Conservation (phyloP, 331 rosid genomes). For the Quercus phellos region DNA sequence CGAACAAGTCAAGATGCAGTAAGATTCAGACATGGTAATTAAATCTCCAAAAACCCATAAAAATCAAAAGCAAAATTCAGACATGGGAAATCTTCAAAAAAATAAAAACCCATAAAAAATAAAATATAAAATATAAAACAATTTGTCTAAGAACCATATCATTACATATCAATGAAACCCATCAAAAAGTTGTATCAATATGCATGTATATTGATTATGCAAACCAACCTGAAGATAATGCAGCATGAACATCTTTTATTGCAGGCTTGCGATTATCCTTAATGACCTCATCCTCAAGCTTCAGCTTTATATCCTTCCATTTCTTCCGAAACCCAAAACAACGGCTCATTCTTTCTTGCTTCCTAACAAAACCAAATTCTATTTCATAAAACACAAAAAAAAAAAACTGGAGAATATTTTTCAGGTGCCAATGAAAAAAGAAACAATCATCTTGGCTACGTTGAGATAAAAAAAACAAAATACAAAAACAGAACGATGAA, state of each 20-base stretch:
- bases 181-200: neutral
- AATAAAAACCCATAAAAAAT: neutral
- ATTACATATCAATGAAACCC: neutral
- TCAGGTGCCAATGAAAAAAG: neutral
- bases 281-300: constrained; percentile 1
- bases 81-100: neutral
- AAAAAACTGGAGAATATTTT: neutral
- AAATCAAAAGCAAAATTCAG: neutral
- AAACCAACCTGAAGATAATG: constrained; percentile 31
- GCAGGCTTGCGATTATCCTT: neutral
- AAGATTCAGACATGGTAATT: neutral
- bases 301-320: constrained; percentile 13
- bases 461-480: neutral
- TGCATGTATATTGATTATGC: neutral
- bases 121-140: neutral
- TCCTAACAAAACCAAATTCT: constrained; percentile 2
- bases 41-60: neutral
- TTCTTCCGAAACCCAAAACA: constrained; percentile 42
- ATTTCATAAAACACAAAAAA: neutral
- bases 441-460: neutral
- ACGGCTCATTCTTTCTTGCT: constrained; percentile 27
- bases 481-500: neutral
- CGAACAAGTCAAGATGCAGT: neutral
- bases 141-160: neutral
- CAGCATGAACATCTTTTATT: neutral